Percentiles rank a stretch among this genome's conserved stretches.
Evolutionary conservation across 1,284 basidiomycete genomes (phyloP).

Genomic region (Lignosus rhinocerotis): DNA sequence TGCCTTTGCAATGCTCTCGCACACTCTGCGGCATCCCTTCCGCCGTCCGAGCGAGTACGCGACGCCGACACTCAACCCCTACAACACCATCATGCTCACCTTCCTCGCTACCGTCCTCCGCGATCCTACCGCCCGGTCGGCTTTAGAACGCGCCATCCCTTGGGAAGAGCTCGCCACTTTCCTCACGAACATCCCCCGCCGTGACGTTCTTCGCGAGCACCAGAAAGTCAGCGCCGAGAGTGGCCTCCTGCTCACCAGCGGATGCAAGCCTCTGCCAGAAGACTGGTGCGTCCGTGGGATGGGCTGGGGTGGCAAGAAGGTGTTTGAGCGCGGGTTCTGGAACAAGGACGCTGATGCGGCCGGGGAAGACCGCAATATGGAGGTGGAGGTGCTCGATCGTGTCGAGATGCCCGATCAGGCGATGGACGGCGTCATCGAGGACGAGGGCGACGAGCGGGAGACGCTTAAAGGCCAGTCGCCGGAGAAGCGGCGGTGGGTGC

Average conservation of each 20-base stretch:
- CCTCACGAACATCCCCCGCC: constrained; percentile 61
- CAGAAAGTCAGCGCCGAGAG: constrained; percentile 29
- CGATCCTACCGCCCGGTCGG: constrained; percentile 56
- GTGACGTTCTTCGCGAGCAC: constrained; percentile 41
- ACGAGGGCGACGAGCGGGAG: constrained; percentile 62
- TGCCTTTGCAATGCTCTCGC: constrained; percentile 77
- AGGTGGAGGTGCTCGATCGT: constrained; percentile 79
- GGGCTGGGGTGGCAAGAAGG: constrained; percentile 89
- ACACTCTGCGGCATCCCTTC: constrained; percentile 67
- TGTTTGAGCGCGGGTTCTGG: constrained; percentile 94
- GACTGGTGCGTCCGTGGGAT: constrained; percentile 96
- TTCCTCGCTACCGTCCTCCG: constrained; percentile 82
- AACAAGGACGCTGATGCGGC: constrained; percentile 41
- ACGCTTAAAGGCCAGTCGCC: constrained; percentile 17
- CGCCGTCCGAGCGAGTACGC: constrained; percentile 59
- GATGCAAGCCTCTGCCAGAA: constrained; percentile 79
- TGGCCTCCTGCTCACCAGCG: constrained; percentile 56
- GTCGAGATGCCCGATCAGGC: constrained; percentile 50
- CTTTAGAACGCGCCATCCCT: constrained; percentile 79
- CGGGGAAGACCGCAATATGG: constrained; percentile 63
- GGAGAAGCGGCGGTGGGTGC: constrained; percentile 60
- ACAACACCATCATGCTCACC: constrained; percentile 84
- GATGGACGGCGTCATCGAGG: constrained; percentile 80
- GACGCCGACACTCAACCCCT: constrained; percentile 76
- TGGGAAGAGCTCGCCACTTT: constrained; percentile 80